Evolutionary conservation across 2,329 filamentous ascomycete species (phyloP), one percentile per base, ranked within the genome.

Genomic region (Escovopsis weberi): DNA sequence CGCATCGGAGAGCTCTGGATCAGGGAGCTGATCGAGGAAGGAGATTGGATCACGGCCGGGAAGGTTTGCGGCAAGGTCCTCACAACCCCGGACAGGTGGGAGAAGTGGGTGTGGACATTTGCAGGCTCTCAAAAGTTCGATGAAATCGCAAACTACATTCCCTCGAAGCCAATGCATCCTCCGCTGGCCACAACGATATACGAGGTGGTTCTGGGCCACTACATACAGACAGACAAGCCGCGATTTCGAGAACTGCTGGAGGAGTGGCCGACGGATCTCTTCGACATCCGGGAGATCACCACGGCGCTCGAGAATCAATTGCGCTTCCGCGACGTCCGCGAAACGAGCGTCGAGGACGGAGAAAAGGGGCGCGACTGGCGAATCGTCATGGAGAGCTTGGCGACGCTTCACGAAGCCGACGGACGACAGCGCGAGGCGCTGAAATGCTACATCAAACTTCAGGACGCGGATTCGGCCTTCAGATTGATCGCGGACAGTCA

Each of bases 61-160:
- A 71, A 82, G 53, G 70, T 93, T 4, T 89, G 87, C 45, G 84
- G 82, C 12, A 86, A 81, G 54, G 88, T 95, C 1, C 68, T 98
- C 1, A 78, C 78, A 37, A 85, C 81, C 1, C 78, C 86, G 1
- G 71, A 82, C 39, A 70, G 82, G 51, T 98, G 91, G 91, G 88
- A 96, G 63, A 85, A 93, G 53, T 96, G 89, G 87, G 82, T 93
- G 5, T 93, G 84, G 77, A 81, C 77, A 0, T 98, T 98, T 62
- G 85, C 87, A 7, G 82, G 86, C 35, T 82, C 84, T 2, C 75
- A 85, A 49, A 86, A 80, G 55, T 86, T 94, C 52, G 85, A 95
- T 57, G 88, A 94, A 52, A 94, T 98, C 47, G 82, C 84, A 5
- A 74, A 82, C 33, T 80, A 82, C 53, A 84, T 98, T 28, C 91